Conservation (phyloP, 2,329 filamentous ascomycete genomes). For the Botrytis sinoallii region DNA sequence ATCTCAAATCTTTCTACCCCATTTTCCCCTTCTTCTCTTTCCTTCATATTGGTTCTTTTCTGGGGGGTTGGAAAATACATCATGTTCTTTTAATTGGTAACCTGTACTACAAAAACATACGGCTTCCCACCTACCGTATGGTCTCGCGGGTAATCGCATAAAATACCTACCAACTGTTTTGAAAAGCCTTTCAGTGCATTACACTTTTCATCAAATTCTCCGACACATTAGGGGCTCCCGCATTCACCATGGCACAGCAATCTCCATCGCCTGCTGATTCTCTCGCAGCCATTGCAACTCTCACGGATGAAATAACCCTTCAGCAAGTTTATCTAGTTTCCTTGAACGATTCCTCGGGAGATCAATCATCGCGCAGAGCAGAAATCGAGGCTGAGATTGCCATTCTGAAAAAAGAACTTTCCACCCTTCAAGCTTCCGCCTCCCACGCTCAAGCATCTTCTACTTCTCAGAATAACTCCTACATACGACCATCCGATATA, state of each 20-base stretch:
- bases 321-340: conserved; percentile 46
- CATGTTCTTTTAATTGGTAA: conserved; percentile 5
- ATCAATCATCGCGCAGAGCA: conserved; percentile 19
- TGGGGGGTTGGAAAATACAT: neutral
- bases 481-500: neutral
- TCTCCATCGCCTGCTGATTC: neutral
- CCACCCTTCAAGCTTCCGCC: neutral
- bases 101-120: conserved; percentile 8
- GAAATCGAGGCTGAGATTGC: neutral
- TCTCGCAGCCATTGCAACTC: conserved; percentile 28
- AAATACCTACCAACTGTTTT: conserved; percentile 2
- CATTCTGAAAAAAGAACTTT: neutral
- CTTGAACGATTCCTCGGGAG: conserved; percentile 37
- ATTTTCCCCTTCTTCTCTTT: neutral
- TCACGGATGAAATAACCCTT: conserved; percentile 44
- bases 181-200: neutral
- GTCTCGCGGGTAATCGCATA: conserved; percentile 10
- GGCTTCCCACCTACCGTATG: conserved; percentile 3
- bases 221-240: neutral
- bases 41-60: neutral
- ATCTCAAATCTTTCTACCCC: neutral
- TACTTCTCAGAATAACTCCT: neutral
- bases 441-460: neutral
- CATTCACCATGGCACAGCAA: conserved; percentile 17
- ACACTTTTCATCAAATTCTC: neutral